These are phyloP conservation scores for Xylaria intraflava DNA, from an alignment of 495 filamentous ascomycete genomes.

Conservation along the genomic window DNA sequence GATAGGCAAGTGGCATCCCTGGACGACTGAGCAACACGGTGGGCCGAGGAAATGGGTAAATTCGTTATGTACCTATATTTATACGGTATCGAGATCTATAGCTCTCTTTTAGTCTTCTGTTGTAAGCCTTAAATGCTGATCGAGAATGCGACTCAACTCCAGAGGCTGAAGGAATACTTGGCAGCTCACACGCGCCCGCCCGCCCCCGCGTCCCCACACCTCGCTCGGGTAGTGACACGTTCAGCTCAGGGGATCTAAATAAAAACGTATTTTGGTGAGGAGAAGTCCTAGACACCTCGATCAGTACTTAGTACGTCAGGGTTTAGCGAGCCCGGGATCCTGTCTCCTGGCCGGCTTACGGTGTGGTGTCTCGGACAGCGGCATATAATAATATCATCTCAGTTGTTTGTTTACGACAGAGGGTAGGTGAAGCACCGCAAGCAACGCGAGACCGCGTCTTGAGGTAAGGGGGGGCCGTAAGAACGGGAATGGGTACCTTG, in stretches of 20 bases:
- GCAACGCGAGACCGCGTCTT: not conserved
- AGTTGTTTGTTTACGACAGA: not conserved
- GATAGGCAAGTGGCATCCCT: no score
- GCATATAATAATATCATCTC: not conserved
- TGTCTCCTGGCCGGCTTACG: not conserved
- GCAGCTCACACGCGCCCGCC: no score
- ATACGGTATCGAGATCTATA: no score
- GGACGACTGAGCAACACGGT: no score
- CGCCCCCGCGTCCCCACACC: constrained; percentile 5
- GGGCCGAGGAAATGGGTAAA: no score
- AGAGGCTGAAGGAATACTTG: not conserved
- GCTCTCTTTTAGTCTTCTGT: not conserved
- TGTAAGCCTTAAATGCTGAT: not conserved
- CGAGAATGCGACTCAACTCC: not conserved
- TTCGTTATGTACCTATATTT: no score
- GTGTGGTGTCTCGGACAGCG: not conserved
- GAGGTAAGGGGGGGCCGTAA: not conserved
- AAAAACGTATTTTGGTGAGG: constrained; percentile 1
- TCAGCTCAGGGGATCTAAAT: not conserved
- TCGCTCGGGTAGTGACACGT: not conserved
- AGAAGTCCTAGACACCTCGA: not conserved
- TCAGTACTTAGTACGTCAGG: not conserved
- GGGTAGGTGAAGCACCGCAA: not conserved
- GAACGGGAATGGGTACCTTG: not conserved
- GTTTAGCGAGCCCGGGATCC: not conserved